Evolutionary conservation across 2,329 filamentous ascomycete genomes (phyloP).

Genomic region (Sordariomycetes sp.): DNA sequence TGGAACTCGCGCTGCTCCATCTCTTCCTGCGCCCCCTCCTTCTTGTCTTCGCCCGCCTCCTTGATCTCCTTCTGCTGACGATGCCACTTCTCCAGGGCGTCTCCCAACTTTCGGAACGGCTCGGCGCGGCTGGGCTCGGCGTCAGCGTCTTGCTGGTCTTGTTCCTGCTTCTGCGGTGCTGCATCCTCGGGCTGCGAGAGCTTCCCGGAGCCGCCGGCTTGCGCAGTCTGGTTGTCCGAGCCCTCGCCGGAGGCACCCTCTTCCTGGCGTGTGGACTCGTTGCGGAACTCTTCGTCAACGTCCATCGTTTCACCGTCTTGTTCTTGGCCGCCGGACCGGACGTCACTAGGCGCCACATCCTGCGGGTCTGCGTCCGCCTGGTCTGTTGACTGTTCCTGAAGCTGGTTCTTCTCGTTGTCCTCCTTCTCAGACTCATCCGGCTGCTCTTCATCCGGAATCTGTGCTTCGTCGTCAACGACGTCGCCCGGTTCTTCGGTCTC

Average conservation of each 20-base stretch:
- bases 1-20: slow-evolving; percentile 80
- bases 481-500: slow-evolving; percentile 5
- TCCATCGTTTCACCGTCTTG: slow-evolving; percentile 34
- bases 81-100: slow-evolving; percentile 89
- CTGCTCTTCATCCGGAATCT: slow-evolving; percentile 18
- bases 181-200: slow-evolving; percentile 36
- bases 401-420: slow-evolving; percentile 27
- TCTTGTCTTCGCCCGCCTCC: slow-evolving; percentile 34
- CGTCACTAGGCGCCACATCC: slow-evolving; percentile 52
- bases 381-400: slow-evolving; percentile 20
- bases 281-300: slow-evolving; percentile 49
- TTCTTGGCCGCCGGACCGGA: slow-evolving; percentile 44
- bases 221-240: slow-evolving; percentile 51
- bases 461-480: slow-evolving; percentile 8
- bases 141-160: slow-evolving; percentile 30
- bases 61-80: slow-evolving; percentile 76
- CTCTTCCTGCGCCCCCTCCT: slow-evolving; percentile 38
- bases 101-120: slow-evolving; percentile 89
- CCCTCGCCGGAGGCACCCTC: slow-evolving; percentile 56
- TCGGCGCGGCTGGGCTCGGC: slow-evolving; percentile 28
- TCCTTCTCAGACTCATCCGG: slow-evolving; percentile 16
- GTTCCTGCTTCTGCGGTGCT: slow-evolving; percentile 26
- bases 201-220: slow-evolving; percentile 51
- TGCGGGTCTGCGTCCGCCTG: slow-evolving; percentile 44
- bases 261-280: slow-evolving; percentile 52